Conservation (phyloP, 495 filamentous ascomycete genomes). For the Annulohypoxylon stygium region DNA sequence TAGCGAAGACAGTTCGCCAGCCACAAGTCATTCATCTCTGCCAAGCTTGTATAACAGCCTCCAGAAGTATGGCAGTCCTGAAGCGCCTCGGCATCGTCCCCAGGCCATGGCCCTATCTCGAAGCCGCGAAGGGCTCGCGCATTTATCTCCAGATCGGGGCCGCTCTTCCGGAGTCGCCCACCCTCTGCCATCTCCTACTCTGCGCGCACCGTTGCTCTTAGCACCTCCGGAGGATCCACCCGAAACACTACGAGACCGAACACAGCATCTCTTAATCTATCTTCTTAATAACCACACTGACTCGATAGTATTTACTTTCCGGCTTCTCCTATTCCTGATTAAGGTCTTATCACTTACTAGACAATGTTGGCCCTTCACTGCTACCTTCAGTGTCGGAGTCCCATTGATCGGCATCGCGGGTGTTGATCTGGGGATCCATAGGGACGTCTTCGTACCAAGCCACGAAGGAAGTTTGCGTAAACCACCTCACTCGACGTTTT, state of each 20-base stretch:
- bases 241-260: slow-evolving; percentile 54
- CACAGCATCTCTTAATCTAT: slow-evolving; percentile 47
- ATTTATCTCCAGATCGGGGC: slow-evolving; percentile 34
- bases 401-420: slow-evolving; percentile 56
- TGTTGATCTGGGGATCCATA: slow-evolving; percentile 54
- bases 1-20: slow-evolving; percentile 50
- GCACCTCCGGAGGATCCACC: slow-evolving; percentile 65
- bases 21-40: slow-evolving; percentile 46
- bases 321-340: slow-evolving; percentile 53
- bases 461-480: slow-evolving; percentile 30
- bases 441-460: slow-evolving; percentile 16
- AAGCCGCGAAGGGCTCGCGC: slow-evolving; percentile 53
- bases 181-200: slow-evolving; percentile 52
- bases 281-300: slow-evolving; percentile 37
- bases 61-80: slow-evolving; percentile 50
- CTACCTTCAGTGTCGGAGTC: slow-evolving; percentile 50
- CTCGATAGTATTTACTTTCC: slow-evolving; percentile 47
- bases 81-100: slow-evolving; percentile 51
- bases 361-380: slow-evolving; percentile 61
- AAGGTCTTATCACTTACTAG: slow-evolving; percentile 59
- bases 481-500: slow-evolving; percentile 22
- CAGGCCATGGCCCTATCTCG: slow-evolving; percentile 52
- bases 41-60: slow-evolving; percentile 46
- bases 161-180: slow-evolving; percentile 38
- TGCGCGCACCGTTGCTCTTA: slow-evolving; percentile 67